Conservation (phyloP, 2,329 filamentous ascomycete genomes). For the Colletotrichum sojae region DNA sequence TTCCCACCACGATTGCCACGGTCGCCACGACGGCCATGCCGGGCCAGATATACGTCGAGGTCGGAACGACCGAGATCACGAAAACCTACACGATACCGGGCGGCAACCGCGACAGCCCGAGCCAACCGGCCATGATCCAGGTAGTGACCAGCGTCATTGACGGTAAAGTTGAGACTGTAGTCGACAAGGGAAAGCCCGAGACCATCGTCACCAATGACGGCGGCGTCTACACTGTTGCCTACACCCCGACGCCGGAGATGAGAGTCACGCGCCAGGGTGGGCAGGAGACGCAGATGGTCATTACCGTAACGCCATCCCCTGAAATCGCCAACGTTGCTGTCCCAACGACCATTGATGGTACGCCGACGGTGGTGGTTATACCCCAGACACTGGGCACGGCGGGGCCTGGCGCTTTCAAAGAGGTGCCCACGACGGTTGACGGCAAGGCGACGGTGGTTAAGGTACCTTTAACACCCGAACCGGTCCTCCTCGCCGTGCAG, state of each 20-base stretch:
- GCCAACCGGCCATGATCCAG: constrained; percentile 40
- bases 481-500: constrained; percentile 18
- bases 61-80: constrained; percentile 44
- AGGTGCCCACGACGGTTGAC: constrained; percentile 8
- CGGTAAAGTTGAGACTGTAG: constrained; percentile 40
- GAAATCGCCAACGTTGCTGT: constrained; percentile 18
- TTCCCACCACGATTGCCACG: constrained; percentile 13
- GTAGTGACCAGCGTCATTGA: constrained; percentile 44
- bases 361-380: background rate
- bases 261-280: constrained; percentile 28
- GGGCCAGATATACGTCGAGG: constrained; percentile 29
- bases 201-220: constrained; percentile 31
- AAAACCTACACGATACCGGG: constrained; percentile 38
- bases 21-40: constrained; percentile 1
- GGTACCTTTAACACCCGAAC: constrained; percentile 2
- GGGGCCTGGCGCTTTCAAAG: background rate
- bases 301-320: constrained; percentile 34
- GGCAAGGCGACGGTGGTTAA: constrained; percentile 24
- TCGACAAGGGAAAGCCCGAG: constrained; percentile 34
- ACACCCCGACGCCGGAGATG: constrained; percentile 18
- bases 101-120: constrained; percentile 20
- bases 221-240: constrained; percentile 33
- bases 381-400: background rate
- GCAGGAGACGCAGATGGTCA: constrained; percentile 25
- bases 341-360: constrained; percentile 10